Conservation (phyloP, 2,329 filamentous ascomycete genomes). For the Alternaria consortialis region DNA sequence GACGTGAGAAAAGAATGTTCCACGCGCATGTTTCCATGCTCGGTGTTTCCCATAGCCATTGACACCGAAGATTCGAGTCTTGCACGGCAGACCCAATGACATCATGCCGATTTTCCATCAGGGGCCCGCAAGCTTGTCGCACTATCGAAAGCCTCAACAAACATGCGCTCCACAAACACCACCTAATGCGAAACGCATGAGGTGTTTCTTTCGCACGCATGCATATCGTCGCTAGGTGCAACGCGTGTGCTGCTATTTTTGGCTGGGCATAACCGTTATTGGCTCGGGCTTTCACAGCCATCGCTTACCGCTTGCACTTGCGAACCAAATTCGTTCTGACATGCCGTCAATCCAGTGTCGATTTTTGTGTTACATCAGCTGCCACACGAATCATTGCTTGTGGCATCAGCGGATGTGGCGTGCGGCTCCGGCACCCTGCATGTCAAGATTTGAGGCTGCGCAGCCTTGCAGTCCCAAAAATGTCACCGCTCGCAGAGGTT, state of each 20-base stretch:
- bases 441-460: background rate
- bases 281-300: background rate
- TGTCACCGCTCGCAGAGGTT: constrained; percentile 6
- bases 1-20: background rate
- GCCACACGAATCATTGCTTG: background rate
- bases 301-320: background rate
- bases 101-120: constrained; percentile 8
- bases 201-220: background rate
- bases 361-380: background rate
- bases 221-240: constrained; percentile 4
- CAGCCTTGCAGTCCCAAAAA: constrained; percentile 25
- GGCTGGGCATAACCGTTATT: background rate
- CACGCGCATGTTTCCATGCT: constrained; percentile 1
- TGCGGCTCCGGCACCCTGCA: constrained; percentile 20
- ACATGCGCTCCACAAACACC: constrained; percentile 5
- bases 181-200: constrained; percentile 4
- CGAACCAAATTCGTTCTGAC: background rate
- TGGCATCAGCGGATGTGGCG: constrained; percentile 23
- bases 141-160: constrained; percentile 8
- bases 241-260: constrained; percentile 1
- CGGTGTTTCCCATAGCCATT: background rate
- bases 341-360: background rate
- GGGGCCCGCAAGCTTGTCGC: background rate
- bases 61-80: background rate
- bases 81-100: background rate